Percentiles rank a stretch among this genome's conserved stretches.
Conservation (phyloP, 257 asterid genomes). For the Linaria vulgaris region DNA sequence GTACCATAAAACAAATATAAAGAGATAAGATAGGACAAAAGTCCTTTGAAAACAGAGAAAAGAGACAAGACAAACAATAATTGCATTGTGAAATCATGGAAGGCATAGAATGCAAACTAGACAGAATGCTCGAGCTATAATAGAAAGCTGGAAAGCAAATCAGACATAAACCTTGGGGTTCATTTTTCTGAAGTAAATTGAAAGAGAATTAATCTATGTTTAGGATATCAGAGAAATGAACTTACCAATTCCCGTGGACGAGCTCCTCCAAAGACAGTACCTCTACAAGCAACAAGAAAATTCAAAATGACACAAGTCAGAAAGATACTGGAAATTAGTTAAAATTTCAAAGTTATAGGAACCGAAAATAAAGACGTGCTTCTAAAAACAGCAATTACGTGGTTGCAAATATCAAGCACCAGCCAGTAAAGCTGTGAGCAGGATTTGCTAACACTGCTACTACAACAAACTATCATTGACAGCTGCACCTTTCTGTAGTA, state of each 20-base stretch:
- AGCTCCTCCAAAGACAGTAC: conserved; percentile 74
- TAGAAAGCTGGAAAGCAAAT: neutral
- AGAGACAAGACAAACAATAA: conserved; percentile 6
- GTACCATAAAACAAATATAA: conserved; percentile 16
- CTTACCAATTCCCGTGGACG: conserved; percentile 86
- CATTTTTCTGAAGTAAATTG: conserved; percentile 6
- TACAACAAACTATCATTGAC: neutral
- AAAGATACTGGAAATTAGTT: neutral
- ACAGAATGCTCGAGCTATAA: conserved; percentile 10
- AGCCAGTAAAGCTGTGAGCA: too few relatives aligned
- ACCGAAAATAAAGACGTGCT: neutral
- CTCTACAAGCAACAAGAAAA: conserved; percentile 47
- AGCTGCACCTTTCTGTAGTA: neutral
- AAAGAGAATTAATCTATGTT: neutral
- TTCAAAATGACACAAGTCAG: conserved; percentile 30
- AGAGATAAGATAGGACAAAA: neutral
- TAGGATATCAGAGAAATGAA: conserved; percentile 21
- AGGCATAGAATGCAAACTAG: neutral
- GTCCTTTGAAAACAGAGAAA: neutral
- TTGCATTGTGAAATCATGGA: conserved; percentile 15
- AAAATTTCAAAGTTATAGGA: conserved; percentile 17
- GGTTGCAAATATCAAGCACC: neutral
- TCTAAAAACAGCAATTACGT: neutral
- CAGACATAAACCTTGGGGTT: neutral
- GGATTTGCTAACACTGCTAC: too few relatives aligned